Evolutionary conservation across 768 basidiomycete species (phyloP), one percentile per base, ranked within the genome.

Genomic region (Podaxis sp.): DNA sequence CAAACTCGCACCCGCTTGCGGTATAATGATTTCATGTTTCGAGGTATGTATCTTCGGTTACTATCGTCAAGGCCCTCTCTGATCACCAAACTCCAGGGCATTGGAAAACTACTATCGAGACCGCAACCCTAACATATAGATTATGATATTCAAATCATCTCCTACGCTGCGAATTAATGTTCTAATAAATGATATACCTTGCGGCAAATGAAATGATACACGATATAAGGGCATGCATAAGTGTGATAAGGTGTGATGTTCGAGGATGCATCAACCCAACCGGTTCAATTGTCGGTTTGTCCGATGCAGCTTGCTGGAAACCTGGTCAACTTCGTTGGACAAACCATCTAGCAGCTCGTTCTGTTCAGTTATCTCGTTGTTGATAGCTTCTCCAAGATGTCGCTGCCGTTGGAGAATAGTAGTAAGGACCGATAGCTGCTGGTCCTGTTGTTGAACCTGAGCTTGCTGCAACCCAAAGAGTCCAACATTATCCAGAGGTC

Each of bases 1-100:
- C 46, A 99, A 98, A 74, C 96, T 97, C 63, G 93, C 93, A 10
- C 97, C 97, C 40, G 97, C 96, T 44, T 99, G 97, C 73, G 96
- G 96, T 23, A 89, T 99, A 65, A 98, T 98, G 96, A 97, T 98
- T 71, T 86, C 91, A 59, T 95, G 89, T 72, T 98, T 89, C 70
- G 95, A 98, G 85, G 95, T 87, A 65, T 32, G 82, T 74, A 38
- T 6, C 14, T 1, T 47, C 23, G 18, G 40, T 56, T 37, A n/a
- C 55, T 60, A 36, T 23, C 25, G 27, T 38, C 25, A 59, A 11
- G 60, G 37, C 27, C 23, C 10, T 42, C 50, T 50, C 60, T 72
- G 37, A 72, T 10, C 36, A 16, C 14, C 7, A 0, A 23, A 32
- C 28, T 27, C 0, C 58, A 89, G 88, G 86, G 88, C 50, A 75